Conservation (phyloP, 1,139 yeast genomes). For the Scheffersomyces lignicola region DNA sequence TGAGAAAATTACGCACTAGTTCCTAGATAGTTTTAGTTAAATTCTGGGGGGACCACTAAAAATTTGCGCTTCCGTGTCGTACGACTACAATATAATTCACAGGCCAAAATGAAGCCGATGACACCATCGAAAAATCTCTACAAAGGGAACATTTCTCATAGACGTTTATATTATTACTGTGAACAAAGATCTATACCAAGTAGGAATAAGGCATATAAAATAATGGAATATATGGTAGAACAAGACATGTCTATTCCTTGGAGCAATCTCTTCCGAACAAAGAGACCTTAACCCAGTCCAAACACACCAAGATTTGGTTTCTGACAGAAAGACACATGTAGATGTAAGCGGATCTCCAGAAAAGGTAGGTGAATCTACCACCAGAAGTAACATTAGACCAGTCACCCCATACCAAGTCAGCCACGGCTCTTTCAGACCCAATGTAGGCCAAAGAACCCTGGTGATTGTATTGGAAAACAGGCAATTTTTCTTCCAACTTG, state of each 20-base stretch:
- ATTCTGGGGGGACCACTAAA: too few relatives aligned
- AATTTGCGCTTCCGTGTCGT: too few relatives aligned
- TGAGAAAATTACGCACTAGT: too few relatives aligned
- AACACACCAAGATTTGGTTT: constrained; percentile 78
- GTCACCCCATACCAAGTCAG: constrained; percentile 87
- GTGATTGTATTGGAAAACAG: constrained; percentile 62
- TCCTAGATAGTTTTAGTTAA: too few relatives aligned
- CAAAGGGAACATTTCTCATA: too few relatives aligned
- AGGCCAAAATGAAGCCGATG: too few relatives aligned
- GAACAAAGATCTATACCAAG: not conserved
- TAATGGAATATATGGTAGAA: too few relatives aligned
- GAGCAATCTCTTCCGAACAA: constrained; percentile 87
- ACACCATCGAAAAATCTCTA: too few relatives aligned
- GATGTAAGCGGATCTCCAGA: constrained; percentile 94
- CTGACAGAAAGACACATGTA: constrained; percentile 89
- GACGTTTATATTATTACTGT: too few relatives aligned
- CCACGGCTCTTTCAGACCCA: constrained; percentile 92
- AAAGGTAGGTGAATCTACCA: constrained; percentile 82
- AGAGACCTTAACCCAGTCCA: constrained; percentile 87
- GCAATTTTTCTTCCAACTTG: constrained; percentile 47
- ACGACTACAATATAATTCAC: too few relatives aligned
- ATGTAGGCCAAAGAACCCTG: constrained; percentile 79
- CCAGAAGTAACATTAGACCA: constrained; percentile 80
- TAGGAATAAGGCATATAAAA: too few relatives aligned
- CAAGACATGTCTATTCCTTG: constrained; percentile 48